Base-by-base conservation (phyloP, 2,329 filamentous ascomycete genomes). In the Penicillium sp. region DNA sequence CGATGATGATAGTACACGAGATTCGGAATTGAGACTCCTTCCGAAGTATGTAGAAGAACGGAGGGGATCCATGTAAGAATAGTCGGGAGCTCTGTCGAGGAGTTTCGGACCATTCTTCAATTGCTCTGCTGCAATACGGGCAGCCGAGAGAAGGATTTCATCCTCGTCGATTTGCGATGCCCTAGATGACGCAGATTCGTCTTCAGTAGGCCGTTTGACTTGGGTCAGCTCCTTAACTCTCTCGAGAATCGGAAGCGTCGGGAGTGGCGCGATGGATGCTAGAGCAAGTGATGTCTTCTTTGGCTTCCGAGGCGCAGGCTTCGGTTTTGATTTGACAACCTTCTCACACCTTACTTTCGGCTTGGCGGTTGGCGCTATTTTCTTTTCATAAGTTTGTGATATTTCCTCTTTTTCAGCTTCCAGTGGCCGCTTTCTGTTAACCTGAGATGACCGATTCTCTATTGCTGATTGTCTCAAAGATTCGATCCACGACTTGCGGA, bases 101-200 rank as follows among this genome's bases (percentile, higher is more conserved):
- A 75, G 64, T 6, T 60, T 66, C 8, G 69, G 69, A 1, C 73
- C 72, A 18, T 62, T 71, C 8, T 71, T 65, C 8, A 76, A 48
- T n/a, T 69, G 65, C 55, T 74, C 71, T 8, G 73, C 73, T 20
- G 70, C 69, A 43, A 76, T 74, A 9, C 74, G 71, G 9, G 74
- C 74, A 5, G 72, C 71, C 26, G 66, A 73, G 18, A 76, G 65
- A 12, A 75, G 66, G 9, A 76, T 62, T 60, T 76, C 74, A 48
- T 76, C 74, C 59, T 75, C 69, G 38, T 76, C 71, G 38, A 76
- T 66, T 56, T 70, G 65, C 20, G 61, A 61, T 52, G 63, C 63
- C 4, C 60, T 61, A 12, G 59, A 50, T 38, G 65, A 61, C 11
- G 61, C 55, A 33, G 66, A 62, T 18, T 62, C 56, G 21, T 66